Base-by-base conservation (phyloP, 352 stramenopile species). In the Phytophthora rubi region DNA sequence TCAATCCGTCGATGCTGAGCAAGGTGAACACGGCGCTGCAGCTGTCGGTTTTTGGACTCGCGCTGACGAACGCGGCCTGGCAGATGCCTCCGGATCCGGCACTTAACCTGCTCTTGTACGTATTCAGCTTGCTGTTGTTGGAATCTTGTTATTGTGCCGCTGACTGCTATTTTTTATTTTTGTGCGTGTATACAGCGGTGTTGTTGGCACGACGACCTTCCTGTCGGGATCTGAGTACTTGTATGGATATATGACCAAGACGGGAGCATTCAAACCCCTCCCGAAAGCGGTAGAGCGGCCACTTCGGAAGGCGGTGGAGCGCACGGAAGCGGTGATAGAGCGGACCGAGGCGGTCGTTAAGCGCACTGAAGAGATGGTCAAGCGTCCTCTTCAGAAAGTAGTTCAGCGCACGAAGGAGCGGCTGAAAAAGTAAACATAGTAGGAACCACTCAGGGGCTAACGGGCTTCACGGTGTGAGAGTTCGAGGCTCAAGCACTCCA, bases 1-100 rank as follows among this genome's bases (percentile, higher is more conserved):
- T 95, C 47, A 76, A 89, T 55, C 86, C 88, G 7, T 86, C 83
- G 33, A 68, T 87, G 60, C 60, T 93, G 21, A 93, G 85, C 70
- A 95, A 95, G 60, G 71, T 89, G 58, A 95, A 95, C 71, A 95
- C 88, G 56, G 86, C 85, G 33, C 80, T 94, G 44, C 88, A 95
- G 73, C 72, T 95, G 32, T 80, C 81, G 39, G 80, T 85, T 62
- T 92, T 94, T 52, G 88, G 88, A 26, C 77, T 91, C 44, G 75
- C 86, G 54, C 66, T 95, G 59, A 90, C 84, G 42, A 91, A 95
- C 64, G 85, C 81, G 10, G 85, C 85, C 8, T 93, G 83, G 83
- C 80, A 89, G 39, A 73, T 95, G 49, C 86, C 86, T 3, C 67
- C 76, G 2, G 80, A 90, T 53, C 63, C 75, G n/a, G 77, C 79